Conservation (phyloP, 2,329 filamentous ascomycete species). For the Diaporthe velutina region DNA sequence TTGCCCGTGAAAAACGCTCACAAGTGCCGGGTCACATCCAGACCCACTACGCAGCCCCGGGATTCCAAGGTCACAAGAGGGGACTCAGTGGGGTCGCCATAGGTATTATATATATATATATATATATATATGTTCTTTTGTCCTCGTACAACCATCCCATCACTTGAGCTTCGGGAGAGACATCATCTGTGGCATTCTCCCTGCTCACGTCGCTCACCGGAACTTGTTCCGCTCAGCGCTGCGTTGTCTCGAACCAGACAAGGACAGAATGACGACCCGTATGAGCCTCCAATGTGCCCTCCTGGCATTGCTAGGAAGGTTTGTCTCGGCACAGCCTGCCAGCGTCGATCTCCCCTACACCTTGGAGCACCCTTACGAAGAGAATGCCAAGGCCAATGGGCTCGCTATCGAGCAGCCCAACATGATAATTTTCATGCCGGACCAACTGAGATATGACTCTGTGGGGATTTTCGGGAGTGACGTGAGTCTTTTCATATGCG, state of each 20-base stretch:
- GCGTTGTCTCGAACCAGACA: neutral
- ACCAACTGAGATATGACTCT: constrained; percentile 60
- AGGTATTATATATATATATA: too few relatives aligned
- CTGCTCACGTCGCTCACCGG: neutral
- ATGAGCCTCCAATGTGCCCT: neutral
- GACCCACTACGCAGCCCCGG: neutral
- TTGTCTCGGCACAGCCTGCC: neutral
- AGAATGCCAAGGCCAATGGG: constrained; percentile 2
- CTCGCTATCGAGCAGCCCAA: constrained; percentile 8
- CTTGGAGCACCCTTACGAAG: neutral
- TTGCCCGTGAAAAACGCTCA: neutral
- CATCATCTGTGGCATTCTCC: neutral
- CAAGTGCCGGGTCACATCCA: neutral
- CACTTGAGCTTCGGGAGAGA: too few relatives aligned
- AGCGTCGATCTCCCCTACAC: neutral
- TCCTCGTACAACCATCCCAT: neutral
- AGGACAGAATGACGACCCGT: neutral
- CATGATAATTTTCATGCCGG: constrained; percentile 39
- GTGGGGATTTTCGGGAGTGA: constrained; percentile 44
- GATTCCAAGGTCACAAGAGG: neutral
- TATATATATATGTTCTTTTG: neutral
- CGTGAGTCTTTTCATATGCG: neutral
- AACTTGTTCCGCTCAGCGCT: neutral
- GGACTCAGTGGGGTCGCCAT: neutral
- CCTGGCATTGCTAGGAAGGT: neutral